Base-by-base conservation (phyloP, 371 early-diverging fungal species). In the Mortierella sp. region DNA sequence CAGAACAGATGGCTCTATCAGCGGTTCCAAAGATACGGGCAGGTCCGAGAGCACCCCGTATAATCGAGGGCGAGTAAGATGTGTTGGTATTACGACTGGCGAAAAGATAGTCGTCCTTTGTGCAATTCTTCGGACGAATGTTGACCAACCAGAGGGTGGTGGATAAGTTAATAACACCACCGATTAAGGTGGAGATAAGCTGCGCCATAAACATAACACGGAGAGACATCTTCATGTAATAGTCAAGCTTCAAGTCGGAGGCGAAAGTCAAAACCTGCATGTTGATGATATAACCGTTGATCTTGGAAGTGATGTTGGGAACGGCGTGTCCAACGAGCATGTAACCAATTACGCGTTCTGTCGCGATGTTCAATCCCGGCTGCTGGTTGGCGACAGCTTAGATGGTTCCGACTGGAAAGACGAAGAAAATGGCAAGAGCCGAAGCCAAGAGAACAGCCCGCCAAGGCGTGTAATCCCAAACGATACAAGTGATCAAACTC, bases 21-120 rank as follows among this genome's bases (percentile, higher is more conserved):
- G 68, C 77, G 38, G 66, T 52, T 45, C 92, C 94, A 74, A 94
- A 94, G 90, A 93, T 90, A 53, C 85, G 88, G 4, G 77, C 76
- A 13, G 95, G 94, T 47, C 92, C 92, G 50, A 95, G 90, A n/a
- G 90, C 86, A 59, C 94, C 94, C 94, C 94, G 94, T 50, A 94
- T 91, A 28, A 94, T 72, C 16, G 92, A 92, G n/a, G 93, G 92
- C 45, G 91, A 89, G 77, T 86, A 89, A 58, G 90, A 92, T 9
- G 91, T 90, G 53, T 87, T 84, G 19, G 93, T 91, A 62, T 84
- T 84, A 72, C 88, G 88, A 72, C 94, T 92, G 2, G 92, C 92
- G 77, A 88, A 89, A 4, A 87, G 87, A 58, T 77, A 78, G 1
- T 74, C 90, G 0, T 38, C 70, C 5, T 11, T n/a, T 0, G 89